A percentile compares a stretch with the other conserved stretches of the same genome.
phyloP scores from a whole-genome alignment of 176 grass and related monocot genomes.

The Ensete ventricosum region DNA sequence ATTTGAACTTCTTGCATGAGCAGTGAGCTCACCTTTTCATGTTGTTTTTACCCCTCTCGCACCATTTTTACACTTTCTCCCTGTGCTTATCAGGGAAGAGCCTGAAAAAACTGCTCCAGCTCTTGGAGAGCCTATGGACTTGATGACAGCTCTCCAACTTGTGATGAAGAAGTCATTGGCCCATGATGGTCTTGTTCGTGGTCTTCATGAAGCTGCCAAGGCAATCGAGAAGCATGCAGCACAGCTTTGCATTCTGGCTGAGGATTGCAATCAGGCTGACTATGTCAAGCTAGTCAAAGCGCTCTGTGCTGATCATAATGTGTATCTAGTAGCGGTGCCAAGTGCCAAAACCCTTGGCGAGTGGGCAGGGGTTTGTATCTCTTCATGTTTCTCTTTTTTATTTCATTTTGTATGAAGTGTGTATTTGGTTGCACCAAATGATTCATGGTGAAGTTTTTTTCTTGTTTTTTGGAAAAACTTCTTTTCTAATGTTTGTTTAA shows the following conservation, averaged over 20 bases:
- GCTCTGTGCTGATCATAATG: conserved; percentile 61
- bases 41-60: too few relatives aligned
- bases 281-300: conserved; percentile 67
- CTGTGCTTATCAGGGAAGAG: conserved; percentile 1
- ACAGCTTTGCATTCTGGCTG: conserved; percentile 62
- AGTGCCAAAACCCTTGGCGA: conserved; percentile 64
- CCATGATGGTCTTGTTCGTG: conserved; percentile 41
- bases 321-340: conserved; percentile 51
- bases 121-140: conserved; percentile 9
- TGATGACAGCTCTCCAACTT: conserved; percentile 14
- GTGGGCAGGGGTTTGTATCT: conserved; percentile 56
- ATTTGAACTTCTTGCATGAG: too few relatives aligned
- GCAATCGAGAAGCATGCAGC: conserved; percentile 57
- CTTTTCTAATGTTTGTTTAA: too few relatives aligned
- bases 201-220: conserved; percentile 49
- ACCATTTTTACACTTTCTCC: too few relatives aligned
- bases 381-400: too few relatives aligned
- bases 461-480: too few relatives aligned
- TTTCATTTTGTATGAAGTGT: too few relatives aligned
- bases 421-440: too few relatives aligned
- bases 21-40: too few relatives aligned
- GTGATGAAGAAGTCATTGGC: conserved; percentile 18
- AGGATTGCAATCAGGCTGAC: conserved; percentile 70
- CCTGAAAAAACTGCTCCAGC: neutral
- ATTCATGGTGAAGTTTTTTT: too few relatives aligned